Base-by-base conservation (phyloP, 345 rosid genomes). In the Gossypium australe region DNA sequence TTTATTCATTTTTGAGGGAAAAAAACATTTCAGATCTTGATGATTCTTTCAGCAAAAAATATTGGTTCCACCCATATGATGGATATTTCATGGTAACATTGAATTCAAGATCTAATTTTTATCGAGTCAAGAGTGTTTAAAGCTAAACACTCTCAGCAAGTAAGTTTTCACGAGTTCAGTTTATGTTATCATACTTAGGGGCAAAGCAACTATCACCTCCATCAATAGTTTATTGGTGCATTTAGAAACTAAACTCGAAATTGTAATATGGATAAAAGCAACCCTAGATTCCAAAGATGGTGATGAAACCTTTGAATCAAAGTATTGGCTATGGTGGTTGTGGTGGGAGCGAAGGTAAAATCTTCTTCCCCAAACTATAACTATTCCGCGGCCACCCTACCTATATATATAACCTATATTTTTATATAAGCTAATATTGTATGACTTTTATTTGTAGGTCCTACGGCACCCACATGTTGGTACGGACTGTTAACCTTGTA, bases 391-490 rank as follows among this genome's bases (percentile, higher is more conserved):
- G 22, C 66, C 17, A 66, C 61, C 59, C 68, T 74, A 71, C 59
- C 80, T 11, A 29, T 29, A 29, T 29, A 3, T 29, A 65, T 68
- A 44, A 41, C 68, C 68, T 51, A 41, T 34, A 75, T 47, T 9
- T 47, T 9, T 47, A 11, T 77, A 68, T 49, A 59, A 38, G 70
- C 34, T 66, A 66, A 27, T 4, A 10, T 34, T 52, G 51, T 43
- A 48, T 56, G 45, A 47, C 17, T 78, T 59, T 72, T 72, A 58
- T 24, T 66, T 61, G 83, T 80, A 72, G 88, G 86, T 44, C 80
- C 86, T 70, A 78, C 83, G 22, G 62, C 82, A 79, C 80, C 83
- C 74, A 70, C 77, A 60, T 70, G 41, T 38, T 47, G 51, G 59
- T 58, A 66, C 59, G 49, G 62, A 64, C 29, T 24, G 41, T 72